Evolutionary conservation across 176 grass and related monocot genomes (phyloP), one percentile per base, ranked within the genome.

Genomic region (Phoenix dactylifera): DNA sequence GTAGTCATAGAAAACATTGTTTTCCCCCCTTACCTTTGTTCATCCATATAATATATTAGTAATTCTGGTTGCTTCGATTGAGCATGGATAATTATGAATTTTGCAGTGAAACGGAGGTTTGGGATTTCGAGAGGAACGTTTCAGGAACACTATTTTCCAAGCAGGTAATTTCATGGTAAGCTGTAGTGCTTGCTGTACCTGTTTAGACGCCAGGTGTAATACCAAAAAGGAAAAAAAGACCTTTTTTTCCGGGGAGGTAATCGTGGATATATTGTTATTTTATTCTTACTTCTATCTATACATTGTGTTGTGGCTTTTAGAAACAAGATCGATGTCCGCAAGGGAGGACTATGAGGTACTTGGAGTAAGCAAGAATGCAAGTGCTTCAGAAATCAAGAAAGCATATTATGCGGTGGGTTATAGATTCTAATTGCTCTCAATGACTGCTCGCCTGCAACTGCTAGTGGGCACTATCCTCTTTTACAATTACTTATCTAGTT

Each of bases 321-420:
- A n/a, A n/a, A n/a, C n/a, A n/a, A n/a, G n/a, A n/a, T n/a, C n/a
- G n/a, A 4, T 85, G 26, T 61, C 71, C 22, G 71, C 59, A 7
- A 95, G 64, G 51, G 89, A 95, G 75, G 88, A 88, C 50, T 95
- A 95, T 16, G 81, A 88, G 70, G 89, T 95, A 7, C 71, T 95
- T 14, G 89, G 84, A 60, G 81, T 95, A 51, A 88, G 64, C 52
- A 88, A 82, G 55, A 71, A 82, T 17, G 84, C 89, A 3, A 85
- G 71, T 64, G 80, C 86, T 29, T 58, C 59, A 3, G 84, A 95
- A 16, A 95, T 95, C 2, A 95, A 95, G 49, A 94, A 95, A 70
- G 89, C 89, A 4, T 95, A 95, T 63, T 88, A 95, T 53, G 77
- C 25, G 72, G 89, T 95, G 74, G 14, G 28, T n/a, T 29, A 51